Conservation (phyloP, 2,329 filamentous ascomycete genomes). For the Fusarium domesticum region DNA sequence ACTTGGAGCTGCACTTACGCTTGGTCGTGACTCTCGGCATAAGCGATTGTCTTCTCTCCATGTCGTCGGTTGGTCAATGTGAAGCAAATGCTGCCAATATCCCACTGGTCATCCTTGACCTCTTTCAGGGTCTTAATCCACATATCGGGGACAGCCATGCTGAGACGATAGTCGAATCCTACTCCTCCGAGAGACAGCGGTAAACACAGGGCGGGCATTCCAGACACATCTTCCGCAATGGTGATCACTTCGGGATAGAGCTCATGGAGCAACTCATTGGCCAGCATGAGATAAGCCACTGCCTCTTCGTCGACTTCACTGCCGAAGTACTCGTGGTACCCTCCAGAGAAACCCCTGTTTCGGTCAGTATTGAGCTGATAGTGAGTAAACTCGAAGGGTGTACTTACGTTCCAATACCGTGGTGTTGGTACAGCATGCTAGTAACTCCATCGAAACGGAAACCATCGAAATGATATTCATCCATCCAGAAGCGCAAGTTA, state of each 20-base stretch:
- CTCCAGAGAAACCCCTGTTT: constrained; percentile 84
- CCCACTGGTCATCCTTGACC: constrained; percentile 85
- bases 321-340: constrained; percentile 98
- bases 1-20: constrained; percentile 60
- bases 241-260: constrained; percentile 86
- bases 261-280: constrained; percentile 92
- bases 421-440: constrained; percentile 94
- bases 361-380: constrained; percentile 6
- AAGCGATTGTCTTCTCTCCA: constrained; percentile 97
- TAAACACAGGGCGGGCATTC: constrained; percentile 95
- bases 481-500: constrained; percentile 98
- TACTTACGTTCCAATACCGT: constrained; percentile 91
- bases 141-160: constrained; percentile 97
- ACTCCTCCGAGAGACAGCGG: constrained; percentile 82
- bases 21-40: constrained; percentile 96
- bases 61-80: constrained; percentile 90
- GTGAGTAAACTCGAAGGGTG: neutral
- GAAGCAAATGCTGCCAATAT: constrained; percentile 79
- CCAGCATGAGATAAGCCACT: constrained; percentile 90
- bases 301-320: constrained; percentile 86
- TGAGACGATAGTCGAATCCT: constrained; percentile 94
- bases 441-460: constrained; percentile 98
- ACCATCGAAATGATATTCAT: constrained; percentile 93
- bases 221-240: constrained; percentile 94
- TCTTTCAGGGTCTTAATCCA: constrained; percentile 99